These are phyloP conservation scores for Colletotrichum destructivum DNA, from an alignment of 2,329 filamentous ascomycete genomes.

Conservation along the genomic window DNA sequence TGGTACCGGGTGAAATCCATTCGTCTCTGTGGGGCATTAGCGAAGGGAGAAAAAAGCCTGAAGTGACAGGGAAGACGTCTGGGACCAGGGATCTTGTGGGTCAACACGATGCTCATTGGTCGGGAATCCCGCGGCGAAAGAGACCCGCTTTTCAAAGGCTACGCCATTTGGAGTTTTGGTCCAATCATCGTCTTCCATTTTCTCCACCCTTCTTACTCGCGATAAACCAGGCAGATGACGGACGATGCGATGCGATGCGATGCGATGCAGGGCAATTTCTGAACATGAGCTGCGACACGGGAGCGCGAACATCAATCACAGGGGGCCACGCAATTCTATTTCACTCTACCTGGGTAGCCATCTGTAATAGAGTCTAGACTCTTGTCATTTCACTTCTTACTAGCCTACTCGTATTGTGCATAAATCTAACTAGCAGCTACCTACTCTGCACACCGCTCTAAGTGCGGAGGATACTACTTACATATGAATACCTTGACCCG, in stretches of 20 bases:
- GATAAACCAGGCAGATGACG: background rate
- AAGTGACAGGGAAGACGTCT: background rate
- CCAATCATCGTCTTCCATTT: too few species aligned
- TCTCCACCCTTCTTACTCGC: background rate
- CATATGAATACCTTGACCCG: background rate
- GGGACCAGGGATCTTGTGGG: background rate
- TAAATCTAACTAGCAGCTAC: too few species aligned
- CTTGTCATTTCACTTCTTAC: background rate
- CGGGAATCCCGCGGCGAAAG: too few species aligned
- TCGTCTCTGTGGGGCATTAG: background rate
- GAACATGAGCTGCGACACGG: background rate
- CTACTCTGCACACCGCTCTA: too few species aligned
- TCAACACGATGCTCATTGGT: background rate
- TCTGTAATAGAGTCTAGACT: too few species aligned
- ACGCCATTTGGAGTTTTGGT: too few species aligned
- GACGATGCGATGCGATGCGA: too few species aligned
- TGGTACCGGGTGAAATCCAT: conserved; percentile 15
- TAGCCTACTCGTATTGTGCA: background rate
- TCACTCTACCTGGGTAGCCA: too few species aligned
- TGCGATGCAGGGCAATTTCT: too few species aligned
- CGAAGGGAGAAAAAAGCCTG: background rate
- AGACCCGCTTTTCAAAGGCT: too few species aligned
- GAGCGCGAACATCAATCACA: background rate
- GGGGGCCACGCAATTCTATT: background rate
- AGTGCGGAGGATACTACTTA: too few species aligned